phyloP scores from a whole-genome alignment of 2,329 filamentous ascomycete species.

The Sporothrix schenckii region DNA sequence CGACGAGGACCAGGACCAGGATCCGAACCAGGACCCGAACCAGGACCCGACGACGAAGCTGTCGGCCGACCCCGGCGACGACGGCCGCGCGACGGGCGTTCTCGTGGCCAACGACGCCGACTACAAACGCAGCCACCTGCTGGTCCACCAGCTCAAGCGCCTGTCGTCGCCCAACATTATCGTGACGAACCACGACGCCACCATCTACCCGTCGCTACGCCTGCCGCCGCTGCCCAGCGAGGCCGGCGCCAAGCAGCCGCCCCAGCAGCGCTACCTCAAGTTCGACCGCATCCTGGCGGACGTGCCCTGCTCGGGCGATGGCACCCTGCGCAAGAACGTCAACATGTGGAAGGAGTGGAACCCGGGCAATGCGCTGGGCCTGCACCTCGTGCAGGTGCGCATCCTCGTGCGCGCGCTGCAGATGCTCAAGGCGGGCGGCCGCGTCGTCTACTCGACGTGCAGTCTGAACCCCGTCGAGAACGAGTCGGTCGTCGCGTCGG shows the following conservation, averaged over 20 bases:
- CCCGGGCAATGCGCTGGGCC: conserved; percentile 80
- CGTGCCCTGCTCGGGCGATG: conserved; percentile 95
- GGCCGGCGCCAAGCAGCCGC: conserved; percentile 45
- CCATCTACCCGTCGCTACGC: conserved; percentile 89
- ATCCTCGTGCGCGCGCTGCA: conserved; percentile 91
- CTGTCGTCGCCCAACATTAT: conserved; percentile 95
- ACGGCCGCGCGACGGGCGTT: conserved; percentile 85
- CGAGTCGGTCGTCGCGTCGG: conserved; percentile 84
- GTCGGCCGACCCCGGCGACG: conserved; percentile 66
- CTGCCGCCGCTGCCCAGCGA: conserved; percentile 60
- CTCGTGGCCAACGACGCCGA: conserved; percentile 95
- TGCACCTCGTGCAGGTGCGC: conserved; percentile 83
- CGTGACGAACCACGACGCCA: conserved; percentile 97
- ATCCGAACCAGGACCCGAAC: conserved; percentile 38
- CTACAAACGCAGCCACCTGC: conserved; percentile 94
- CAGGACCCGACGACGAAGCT: conserved; percentile 49
- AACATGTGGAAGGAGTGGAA: conserved; percentile 96
- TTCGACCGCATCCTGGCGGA: conserved; percentile 96
- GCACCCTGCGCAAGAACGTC: conserved; percentile 89
- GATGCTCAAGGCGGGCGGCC: conserved; percentile 92
- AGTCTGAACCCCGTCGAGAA: conserved; percentile 99
- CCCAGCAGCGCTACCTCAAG: conserved; percentile 69
- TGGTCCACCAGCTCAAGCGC: conserved; percentile 97
- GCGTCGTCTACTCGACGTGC: conserved; percentile 97
- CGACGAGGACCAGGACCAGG: conserved; percentile 39